Evolutionary conservation across 2,329 filamentous ascomycete species (phyloP).

Genomic region (Lecanicillium sp.): DNA sequence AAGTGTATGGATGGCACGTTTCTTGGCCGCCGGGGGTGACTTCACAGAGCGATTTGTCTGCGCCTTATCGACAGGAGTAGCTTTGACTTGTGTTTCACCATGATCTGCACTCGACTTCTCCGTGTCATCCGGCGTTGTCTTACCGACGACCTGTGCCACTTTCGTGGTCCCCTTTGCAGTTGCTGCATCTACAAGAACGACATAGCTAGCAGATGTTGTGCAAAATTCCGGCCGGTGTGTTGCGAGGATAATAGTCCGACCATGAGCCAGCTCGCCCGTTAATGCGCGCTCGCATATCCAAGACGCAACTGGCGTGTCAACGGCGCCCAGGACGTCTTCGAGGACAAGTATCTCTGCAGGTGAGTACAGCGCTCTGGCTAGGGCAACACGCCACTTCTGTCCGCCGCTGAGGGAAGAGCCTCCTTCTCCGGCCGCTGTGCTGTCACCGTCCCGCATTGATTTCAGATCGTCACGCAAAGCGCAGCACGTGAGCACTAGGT

Average conservation of each 20-base stretch:
- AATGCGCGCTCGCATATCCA: slow-evolving; percentile 3
- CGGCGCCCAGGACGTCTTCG: slow-evolving; percentile 32
- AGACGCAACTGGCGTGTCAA: slow-evolving; percentile 7
- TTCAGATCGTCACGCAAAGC: slow-evolving; percentile 34
- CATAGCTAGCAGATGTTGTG: slow-evolving; percentile 2
- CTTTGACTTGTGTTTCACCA: too few relatives aligned
- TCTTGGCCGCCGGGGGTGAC: too few relatives aligned
- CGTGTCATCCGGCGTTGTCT: too few relatives aligned
- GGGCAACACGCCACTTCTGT: slow-evolving; percentile 36
- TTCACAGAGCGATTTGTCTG: too few relatives aligned
- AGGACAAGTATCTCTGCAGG: slow-evolving; percentile 34
- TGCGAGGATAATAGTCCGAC: slow-evolving; percentile 9
- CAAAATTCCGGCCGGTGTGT: slow-evolving; percentile 8
- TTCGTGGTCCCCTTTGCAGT: background rate
- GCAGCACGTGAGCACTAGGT: slow-evolving; percentile 36
- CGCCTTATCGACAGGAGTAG: too few relatives aligned
- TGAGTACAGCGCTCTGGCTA: slow-evolving; percentile 39
- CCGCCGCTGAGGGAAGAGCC: slow-evolving; percentile 37
- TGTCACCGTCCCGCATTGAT: slow-evolving; percentile 33
- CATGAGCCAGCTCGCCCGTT: slow-evolving; percentile 5
- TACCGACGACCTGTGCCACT: too few relatives aligned
- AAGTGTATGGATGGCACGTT: too few relatives aligned
- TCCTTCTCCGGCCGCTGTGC: slow-evolving; percentile 33
- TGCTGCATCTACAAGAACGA: slow-evolving; percentile 4
- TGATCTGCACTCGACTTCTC: too few relatives aligned